phyloP scores from a whole-genome alignment of 331 rosid genomes.

The Quercus phellos region DNA sequence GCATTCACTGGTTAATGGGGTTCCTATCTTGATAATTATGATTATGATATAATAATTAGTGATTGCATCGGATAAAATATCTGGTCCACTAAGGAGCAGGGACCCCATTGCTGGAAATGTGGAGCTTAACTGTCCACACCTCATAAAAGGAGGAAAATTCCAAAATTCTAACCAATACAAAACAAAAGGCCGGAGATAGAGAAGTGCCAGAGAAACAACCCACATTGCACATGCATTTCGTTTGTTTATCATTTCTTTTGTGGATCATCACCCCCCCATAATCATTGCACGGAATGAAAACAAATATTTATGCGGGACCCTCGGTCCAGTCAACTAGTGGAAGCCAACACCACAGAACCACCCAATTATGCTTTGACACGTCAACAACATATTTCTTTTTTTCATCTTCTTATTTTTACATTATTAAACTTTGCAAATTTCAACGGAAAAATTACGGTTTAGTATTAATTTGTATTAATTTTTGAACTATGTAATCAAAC shows the following conservation, averaged over 20 bases:
- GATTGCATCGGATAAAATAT: constrained; percentile 4
- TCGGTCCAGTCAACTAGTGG: constrained; percentile 37
- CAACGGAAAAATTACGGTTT: no score
- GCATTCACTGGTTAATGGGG: constrained; percentile 6
- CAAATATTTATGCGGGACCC: constrained; percentile 40
- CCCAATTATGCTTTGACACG: constrained; percentile 16
- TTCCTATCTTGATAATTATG: constrained; percentile 5
- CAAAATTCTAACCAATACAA: constrained; percentile 34
- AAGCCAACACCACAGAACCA: constrained; percentile 32
- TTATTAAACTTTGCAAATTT: background rate
- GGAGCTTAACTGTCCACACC: constrained; percentile 51
- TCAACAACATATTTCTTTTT: background rate
- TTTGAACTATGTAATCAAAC: no score
- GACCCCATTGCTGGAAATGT: constrained; percentile 28
- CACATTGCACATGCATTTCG: constrained; percentile 61
- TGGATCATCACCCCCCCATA: constrained; percentile 40
- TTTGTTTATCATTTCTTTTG: constrained; percentile 39
- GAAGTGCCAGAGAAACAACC: constrained; percentile 52
- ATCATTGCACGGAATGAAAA: constrained; percentile 79
- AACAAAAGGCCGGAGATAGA: constrained; percentile 37
- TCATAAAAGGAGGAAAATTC: constrained; percentile 33
- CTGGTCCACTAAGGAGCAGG: background rate
- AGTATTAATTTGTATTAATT: no score
- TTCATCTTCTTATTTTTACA: background rate
- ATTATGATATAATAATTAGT: constrained; percentile 29